Evolutionary conservation across 805 yeast genomes (phyloP).

Genomic region (Lachancea kluyveri): DNA sequence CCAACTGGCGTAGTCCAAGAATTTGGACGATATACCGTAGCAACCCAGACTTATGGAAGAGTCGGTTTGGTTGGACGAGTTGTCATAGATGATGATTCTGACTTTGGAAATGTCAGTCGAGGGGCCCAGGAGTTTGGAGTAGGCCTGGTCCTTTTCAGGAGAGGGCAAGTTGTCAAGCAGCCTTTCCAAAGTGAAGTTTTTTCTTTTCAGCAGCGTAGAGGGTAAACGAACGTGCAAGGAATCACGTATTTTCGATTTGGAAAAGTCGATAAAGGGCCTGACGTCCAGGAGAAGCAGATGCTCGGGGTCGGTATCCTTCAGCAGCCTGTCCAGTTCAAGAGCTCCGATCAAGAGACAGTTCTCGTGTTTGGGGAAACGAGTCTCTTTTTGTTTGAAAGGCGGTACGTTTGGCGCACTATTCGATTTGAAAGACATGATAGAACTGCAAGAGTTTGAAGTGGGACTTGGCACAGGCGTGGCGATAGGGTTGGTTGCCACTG

Average conservation of each 20-base stretch:
- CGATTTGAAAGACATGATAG: constrained; percentile 3
- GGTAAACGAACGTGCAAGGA: constrained; percentile 82
- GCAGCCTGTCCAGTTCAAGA: constrained; percentile 15
- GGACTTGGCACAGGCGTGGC: too few species aligned
- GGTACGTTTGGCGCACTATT: constrained; percentile 14
- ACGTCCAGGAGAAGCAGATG: constrained; percentile 43
- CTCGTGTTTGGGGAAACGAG: constrained; percentile 19
- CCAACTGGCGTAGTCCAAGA: constrained; percentile 12
- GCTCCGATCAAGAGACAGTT: constrained; percentile 17
- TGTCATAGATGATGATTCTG: constrained; percentile 24
- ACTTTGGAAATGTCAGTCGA: constrained; percentile 11
- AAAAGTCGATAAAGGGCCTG: constrained; percentile 72
- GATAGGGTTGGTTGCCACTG: neutral
- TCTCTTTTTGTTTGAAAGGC: constrained; percentile 21
- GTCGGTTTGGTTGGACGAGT: constrained; percentile 17
- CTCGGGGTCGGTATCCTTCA: constrained; percentile 3
- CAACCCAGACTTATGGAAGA: constrained; percentile 21
- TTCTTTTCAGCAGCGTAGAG: constrained; percentile 76
- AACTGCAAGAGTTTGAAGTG: neutral
- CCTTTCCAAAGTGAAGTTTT: constrained; percentile 58
- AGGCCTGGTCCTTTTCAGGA: constrained; percentile 32
- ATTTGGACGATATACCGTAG: constrained; percentile 23
- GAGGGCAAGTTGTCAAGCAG: constrained; percentile 56
- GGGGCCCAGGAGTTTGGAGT: constrained; percentile 4
- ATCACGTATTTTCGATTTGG: constrained; percentile 47